Evolutionary conservation across 805 yeast species (phyloP), one percentile per base, ranked within the genome.

Genomic region (Hanseniaspora lindneri): DNA sequence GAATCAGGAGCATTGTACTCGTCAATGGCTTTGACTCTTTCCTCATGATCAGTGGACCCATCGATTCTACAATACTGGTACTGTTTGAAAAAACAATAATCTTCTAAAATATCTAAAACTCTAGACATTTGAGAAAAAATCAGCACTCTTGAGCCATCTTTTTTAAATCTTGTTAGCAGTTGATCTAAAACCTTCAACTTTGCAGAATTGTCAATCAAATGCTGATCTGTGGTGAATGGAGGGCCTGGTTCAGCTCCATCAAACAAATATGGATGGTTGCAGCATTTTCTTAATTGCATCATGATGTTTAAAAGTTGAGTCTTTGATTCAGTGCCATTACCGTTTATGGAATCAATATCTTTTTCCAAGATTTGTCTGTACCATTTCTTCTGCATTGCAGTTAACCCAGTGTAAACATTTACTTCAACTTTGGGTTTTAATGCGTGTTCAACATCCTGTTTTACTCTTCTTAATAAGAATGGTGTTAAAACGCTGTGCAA

Each of bases 181-280:
- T 76, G 75, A 60, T 83, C 94, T 58, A 83, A 66, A 21, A 83
- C 80, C 41, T 79, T 71, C 72, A 83, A 71, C 59, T 83, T 83
- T 49, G 78, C 80, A 3, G 87, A 72, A 60, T 83, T 83, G 62
- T 63, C 80, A 29, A 83, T 79, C 60, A 83, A 69, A 65, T 83
- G 94, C 60, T 83, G 92, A 62, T 83, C 94, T 0, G 89, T 83
- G 8, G 92, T 83, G 56, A 69, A 83, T 20, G 94, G 94, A 17
- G 94, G 94, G 11, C 94, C 94, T 0, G 92, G 92, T 58, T 83
- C 94, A 1, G 89, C 92, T 39, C 94, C 94, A 60, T 83, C 92
- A 57, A 83, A 83, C 34, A 83, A 64, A 59, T 83, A 83, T 13
- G 94, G 94, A 65, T 83, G 94, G 57, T 83, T 83, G 65, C 89